Conservation (phyloP, 345 rosid species). For the Dipteronia sinensis region DNA sequence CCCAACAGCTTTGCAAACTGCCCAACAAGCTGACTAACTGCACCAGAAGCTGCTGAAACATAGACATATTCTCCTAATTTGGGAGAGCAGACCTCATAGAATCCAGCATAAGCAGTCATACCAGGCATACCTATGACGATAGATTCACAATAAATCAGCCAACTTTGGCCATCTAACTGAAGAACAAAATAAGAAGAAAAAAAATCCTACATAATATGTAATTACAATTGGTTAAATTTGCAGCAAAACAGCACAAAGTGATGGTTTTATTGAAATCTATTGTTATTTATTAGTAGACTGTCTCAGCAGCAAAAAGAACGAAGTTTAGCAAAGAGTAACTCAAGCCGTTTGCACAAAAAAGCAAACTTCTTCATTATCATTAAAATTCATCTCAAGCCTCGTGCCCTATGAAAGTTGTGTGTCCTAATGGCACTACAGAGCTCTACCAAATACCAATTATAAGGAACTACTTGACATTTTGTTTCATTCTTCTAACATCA, state of each 20-base stretch:
- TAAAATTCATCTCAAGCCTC: neutral
- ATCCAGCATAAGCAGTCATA: slow-evolving; percentile 52
- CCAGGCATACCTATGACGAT: slow-evolving; percentile 47
- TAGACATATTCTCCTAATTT: slow-evolving; percentile 33
- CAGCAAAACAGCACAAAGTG: neutral
- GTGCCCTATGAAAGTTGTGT: neutral
- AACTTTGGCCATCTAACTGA: neutral
- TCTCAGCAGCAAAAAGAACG: neutral
- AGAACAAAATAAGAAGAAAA: neutral
- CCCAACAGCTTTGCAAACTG: slow-evolving; percentile 36
- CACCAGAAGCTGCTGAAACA: slow-evolving; percentile 35
- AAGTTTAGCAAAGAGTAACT: neutral
- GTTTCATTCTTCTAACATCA: neutral
- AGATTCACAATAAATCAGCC: neutral
- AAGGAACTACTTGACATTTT: neutral
- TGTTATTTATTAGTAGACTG: too few relatives aligned
- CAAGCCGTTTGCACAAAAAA: neutral
- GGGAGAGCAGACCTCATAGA: slow-evolving; percentile 46
- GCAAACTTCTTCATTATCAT: neutral
- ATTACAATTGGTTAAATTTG: neutral
- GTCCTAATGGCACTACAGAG: neutral
- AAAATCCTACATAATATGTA: neutral
- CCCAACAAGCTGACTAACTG: slow-evolving; percentile 41
- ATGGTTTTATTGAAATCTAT: neutral
- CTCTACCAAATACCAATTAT: neutral